A percentile compares a stretch with the other conserved stretches of the same genome.
Conservation (phyloP, 148 eudicot species). For the Silene latifolia region DNA sequence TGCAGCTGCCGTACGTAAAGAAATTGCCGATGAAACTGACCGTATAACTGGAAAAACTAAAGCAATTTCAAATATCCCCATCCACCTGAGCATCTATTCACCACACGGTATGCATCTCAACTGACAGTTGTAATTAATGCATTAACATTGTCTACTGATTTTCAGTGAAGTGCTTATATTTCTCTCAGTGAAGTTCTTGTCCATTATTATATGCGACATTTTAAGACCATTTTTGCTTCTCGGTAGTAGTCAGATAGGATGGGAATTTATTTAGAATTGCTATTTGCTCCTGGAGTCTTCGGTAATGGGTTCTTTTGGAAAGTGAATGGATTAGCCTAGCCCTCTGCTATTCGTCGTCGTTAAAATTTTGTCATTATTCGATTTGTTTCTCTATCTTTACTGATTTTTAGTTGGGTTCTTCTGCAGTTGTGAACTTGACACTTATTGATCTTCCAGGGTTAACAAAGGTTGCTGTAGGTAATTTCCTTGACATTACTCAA, state of each 20-base stretch:
- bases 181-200: no score
- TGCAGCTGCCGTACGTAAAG: conserved; percentile 93
- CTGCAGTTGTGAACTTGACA: conserved; percentile 95
- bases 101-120: conserved; percentile 66
- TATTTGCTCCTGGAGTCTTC: no score
- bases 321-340: neutral
- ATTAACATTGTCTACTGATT: neutral
- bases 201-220: no score
- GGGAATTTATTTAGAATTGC: no score
- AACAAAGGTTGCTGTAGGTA: conserved; percentile 99
- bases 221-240: no score
- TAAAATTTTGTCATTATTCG: neutral
- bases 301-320: neutral
- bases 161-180: no score
- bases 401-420: conserved; percentile 22
- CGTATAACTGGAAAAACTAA: conserved; percentile 89
- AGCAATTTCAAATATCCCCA: conserved; percentile 89
- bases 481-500: conserved; percentile 25
- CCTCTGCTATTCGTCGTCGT: neutral
- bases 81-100: conserved; percentile 95
- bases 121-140: neutral
- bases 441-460: conserved; percentile 99
- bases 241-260: no score
- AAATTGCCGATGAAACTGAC: conserved; percentile 94
- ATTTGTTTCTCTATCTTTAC: neutral